phyloP scores from a whole-genome alignment of 1,284 basidiomycete species.

The Pyrrhoderma noxium region DNA sequence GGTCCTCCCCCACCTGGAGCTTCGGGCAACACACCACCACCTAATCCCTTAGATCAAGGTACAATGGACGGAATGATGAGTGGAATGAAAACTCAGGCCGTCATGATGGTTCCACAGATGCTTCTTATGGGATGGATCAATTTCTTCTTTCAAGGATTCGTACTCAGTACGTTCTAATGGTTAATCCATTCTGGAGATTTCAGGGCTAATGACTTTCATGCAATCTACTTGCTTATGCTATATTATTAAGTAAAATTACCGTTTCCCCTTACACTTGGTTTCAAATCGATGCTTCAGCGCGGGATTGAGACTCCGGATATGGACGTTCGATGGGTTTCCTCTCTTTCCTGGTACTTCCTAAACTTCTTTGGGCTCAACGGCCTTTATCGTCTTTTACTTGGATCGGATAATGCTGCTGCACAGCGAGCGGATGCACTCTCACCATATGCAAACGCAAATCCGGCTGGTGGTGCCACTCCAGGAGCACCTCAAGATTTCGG shows the following conservation, averaged over 20 bases:
- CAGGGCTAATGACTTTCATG: too few species aligned
- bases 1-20: constrained; percentile 55
- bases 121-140: constrained; percentile 99
- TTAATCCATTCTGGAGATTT: not conserved
- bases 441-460: constrained; percentile 61
- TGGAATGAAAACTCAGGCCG: constrained; percentile 98
- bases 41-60: constrained; percentile 81
- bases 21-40: constrained; percentile 46
- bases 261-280: constrained; percentile 93
- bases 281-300: constrained; percentile 98
- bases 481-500: constrained; percentile 74
- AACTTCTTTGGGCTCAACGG: constrained; percentile 98
- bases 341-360: constrained; percentile 98
- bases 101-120: constrained; percentile 98
- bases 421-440: constrained; percentile 67
- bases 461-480: constrained; percentile 34
- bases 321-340: constrained; percentile 98
- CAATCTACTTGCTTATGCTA: too few species aligned
- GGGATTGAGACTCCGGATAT: constrained; percentile 95
- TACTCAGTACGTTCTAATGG: constrained; percentile 70
- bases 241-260: constrained; percentile 79
- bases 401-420: constrained; percentile 81
- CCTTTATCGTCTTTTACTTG: constrained; percentile 88
- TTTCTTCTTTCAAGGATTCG: constrained; percentile 98
- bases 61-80: constrained; percentile 99